A percentile compares a stretch with the other conserved stretches of the same genome.
Evolutionary conservation across 371 early-diverging fungal genomes (phyloP).

Genomic region (Mortierella sp.): DNA sequence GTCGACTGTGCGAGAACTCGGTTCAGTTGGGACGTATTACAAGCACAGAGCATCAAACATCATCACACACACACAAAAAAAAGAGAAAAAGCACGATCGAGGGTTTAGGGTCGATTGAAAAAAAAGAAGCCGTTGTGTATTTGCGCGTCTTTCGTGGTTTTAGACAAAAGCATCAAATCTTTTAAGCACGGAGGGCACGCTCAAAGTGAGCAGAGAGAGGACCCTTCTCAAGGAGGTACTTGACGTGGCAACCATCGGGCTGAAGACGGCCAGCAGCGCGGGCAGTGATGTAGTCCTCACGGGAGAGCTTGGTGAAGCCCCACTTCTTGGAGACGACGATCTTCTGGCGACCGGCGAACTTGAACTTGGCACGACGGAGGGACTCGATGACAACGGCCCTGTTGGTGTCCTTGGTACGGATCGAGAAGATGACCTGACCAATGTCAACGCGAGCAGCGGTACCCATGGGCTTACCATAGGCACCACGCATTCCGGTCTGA

Average conservation of each 20-base stretch:
- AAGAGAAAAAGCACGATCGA: too few relatives aligned
- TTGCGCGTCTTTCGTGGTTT: too few relatives aligned
- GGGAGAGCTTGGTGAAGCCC: conserved; percentile 99
- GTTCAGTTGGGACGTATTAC: too few relatives aligned
- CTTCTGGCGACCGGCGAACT: conserved; percentile 99
- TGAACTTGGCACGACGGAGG: conserved; percentile 99
- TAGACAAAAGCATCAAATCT: conserved; percentile 1
- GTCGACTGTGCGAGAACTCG: too few relatives aligned
- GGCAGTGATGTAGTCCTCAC: conserved; percentile 90
- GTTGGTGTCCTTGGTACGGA: conserved; percentile 98
- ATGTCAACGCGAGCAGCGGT: conserved; percentile 99
- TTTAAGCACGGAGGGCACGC: conserved; percentile 38
- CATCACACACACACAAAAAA: too few relatives aligned
- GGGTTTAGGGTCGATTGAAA: background rate
- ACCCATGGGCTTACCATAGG: conserved; percentile 99
- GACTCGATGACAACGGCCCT: conserved; percentile 97
- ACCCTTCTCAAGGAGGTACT: conserved; percentile 94
- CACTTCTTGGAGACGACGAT: conserved; percentile 99
- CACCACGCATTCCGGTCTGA: conserved; percentile 99
- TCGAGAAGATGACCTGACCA: conserved; percentile 98
- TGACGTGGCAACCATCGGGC: conserved; percentile 98
- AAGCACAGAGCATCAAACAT: too few relatives aligned
- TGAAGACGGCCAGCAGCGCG: conserved; percentile 85
- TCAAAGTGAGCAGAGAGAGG: conserved; percentile 79
- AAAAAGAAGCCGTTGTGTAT: background rate